Evolutionary conservation across 1,284 basidiomycete genomes (phyloP), one percentile per base, ranked within the genome.

Genomic region (Xerocomus minutiporus): DNA sequence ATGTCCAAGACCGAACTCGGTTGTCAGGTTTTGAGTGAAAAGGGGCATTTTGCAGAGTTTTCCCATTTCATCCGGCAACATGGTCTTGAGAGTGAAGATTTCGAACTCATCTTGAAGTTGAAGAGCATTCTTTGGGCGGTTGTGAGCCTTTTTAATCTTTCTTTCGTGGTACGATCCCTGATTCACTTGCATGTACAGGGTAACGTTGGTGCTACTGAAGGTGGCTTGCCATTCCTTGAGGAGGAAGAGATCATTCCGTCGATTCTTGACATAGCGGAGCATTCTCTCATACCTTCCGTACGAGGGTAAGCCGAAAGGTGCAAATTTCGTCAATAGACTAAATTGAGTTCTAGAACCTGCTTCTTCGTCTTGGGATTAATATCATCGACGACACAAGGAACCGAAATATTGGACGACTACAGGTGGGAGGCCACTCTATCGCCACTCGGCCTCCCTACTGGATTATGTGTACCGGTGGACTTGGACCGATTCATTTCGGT

Each of bases 61-160:
- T 86, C 91, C 0, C 86, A 93, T 57, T 91, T 95, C 59, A 91
- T 99, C 52, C 82, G 92, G 15, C 79, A 86, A 59, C 92, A 99
- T 69, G 90, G 87, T 15, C 75, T 88, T 54, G 95, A 97, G 69
- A 83, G 81, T 45, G 82, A 86, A 52, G 94, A 99, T 66, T 71
- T 81, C 20, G 89, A 91, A 43, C 75, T 97, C 29, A 87, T 98
- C 54, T 75, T 86, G 62, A 93, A 91, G 69, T 72, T 99, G 52
- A 99, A 99, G 73, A 97, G 93, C 65, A 90, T 94, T 9, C 75
- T 99, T 1, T 99, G 97, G 97, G 92, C 93, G 1, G 87, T 99
- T 53, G 94, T 96, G 67, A 63, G 91, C 78, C 5, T 20, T 15
- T 8, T 20, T 38, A 38, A 1, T 13, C 53, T 20, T 4, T 32